These are phyloP conservation scores for Tieghemostelium lacteum DNA, from an alignment of 78 protist genomes.

Conservation along the genomic window DNA sequence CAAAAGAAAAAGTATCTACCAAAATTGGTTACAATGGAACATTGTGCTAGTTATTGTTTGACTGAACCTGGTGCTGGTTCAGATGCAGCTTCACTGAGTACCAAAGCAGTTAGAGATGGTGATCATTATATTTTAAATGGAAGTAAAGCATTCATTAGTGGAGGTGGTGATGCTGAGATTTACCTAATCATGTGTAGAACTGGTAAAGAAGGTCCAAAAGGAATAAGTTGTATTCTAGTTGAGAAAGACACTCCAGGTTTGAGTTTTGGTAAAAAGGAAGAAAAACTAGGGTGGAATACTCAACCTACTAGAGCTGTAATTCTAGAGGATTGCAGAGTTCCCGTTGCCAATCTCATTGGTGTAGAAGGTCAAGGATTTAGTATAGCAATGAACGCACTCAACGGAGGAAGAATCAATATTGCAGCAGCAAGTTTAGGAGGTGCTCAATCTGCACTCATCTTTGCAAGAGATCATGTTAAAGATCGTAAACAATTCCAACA, in stretches of 20 bases:
- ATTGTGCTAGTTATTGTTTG: constrained; percentile 88
- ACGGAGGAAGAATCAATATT: constrained; percentile 94
- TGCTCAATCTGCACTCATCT: constrained; percentile 84
- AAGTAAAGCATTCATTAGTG: constrained; percentile 93
- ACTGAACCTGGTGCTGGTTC: constrained; percentile 95
- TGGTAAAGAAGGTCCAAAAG: constrained; percentile 88
- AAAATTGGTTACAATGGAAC: constrained; percentile 59
- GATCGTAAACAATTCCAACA: constrained; percentile 90
- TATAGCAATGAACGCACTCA: constrained; percentile 96
- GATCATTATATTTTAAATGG: constrained; percentile 92
- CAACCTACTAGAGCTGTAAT: constrained; percentile 91
- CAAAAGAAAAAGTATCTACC: constrained; percentile 86
- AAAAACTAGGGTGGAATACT: constrained; percentile 90
- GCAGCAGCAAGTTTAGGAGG: constrained; percentile 93
- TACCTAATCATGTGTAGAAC: constrained; percentile 94
- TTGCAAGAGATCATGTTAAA: constrained; percentile 80
- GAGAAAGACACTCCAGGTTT: constrained; percentile 91
- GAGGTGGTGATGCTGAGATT: constrained; percentile 92
- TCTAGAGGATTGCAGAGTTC: constrained; percentile 90
- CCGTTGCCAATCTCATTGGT: constrained; percentile 87
- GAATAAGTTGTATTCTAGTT: constrained; percentile 90
- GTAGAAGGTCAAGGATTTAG: constrained; percentile 95
- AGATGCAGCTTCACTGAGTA: constrained; percentile 92
- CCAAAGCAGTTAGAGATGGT: constrained; percentile 86
- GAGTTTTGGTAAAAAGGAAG: constrained; percentile 89